Evolutionary conservation across 1,139 yeast genomes (phyloP).

Genomic region (Nakaseomyces nivariensis): DNA sequence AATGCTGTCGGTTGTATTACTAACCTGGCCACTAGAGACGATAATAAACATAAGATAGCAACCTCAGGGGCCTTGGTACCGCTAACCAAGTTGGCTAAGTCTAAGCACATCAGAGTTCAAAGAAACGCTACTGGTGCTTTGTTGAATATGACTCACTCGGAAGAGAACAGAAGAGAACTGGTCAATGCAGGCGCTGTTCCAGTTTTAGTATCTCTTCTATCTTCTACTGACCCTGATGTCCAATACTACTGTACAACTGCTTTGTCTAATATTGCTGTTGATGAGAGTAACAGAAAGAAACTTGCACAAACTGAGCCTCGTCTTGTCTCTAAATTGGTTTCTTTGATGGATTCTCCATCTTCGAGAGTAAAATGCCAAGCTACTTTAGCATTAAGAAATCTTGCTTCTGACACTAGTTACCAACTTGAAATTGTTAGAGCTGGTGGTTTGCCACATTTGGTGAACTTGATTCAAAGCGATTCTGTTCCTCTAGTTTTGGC

Average conservation of each 20-base stretch:
- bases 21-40: conserved; percentile 96
- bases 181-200: conserved; percentile 99
- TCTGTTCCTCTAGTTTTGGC: conserved; percentile 91
- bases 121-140: conserved; percentile 98
- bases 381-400: conserved; percentile 84
- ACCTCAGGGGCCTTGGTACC: conserved; percentile 95
- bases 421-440: conserved; percentile 93
- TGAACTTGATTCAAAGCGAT: conserved; percentile 73
- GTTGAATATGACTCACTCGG: conserved; percentile 94
- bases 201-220: conserved; percentile 77
- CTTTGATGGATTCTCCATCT: conserved; percentile 82
- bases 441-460: conserved; percentile 89
- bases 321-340: conserved; percentile 76
- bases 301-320: conserved; percentile 91
- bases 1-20: conserved; percentile 99
- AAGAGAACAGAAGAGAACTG: conserved; percentile 90
- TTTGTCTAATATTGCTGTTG: conserved; percentile 92
- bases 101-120: conserved; percentile 91
- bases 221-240: conserved; percentile 88
- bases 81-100: conserved; percentile 83
- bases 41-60: conserved; percentile 90
- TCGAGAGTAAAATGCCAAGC: conserved; percentile 98
- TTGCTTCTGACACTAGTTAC: conserved; percentile 86
- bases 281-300: conserved; percentile 79
- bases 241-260: conserved; percentile 99